phyloP scores from a whole-genome alignment of 2,329 filamentous ascomycete species.

The Pseudogymnoascus sp. region DNA sequence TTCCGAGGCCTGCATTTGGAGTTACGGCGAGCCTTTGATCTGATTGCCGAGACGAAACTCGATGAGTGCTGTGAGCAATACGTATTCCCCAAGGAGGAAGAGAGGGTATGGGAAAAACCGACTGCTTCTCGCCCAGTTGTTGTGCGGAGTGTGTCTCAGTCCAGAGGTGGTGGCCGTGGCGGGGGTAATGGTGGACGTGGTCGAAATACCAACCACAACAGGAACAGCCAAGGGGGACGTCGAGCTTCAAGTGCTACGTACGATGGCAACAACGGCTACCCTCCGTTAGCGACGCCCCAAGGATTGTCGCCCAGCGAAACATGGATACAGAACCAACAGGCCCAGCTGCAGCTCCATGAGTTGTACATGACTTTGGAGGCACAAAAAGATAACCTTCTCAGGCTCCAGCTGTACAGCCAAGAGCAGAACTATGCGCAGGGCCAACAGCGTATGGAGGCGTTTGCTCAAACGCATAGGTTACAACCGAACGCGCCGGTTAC shows the following conservation, averaged over 20 bases:
- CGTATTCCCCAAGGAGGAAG: slow-evolving; percentile 76
- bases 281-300: slow-evolving; percentile 16
- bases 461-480: slow-evolving; percentile 35
- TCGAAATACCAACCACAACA: slow-evolving; percentile 22
- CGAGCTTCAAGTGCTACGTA: slow-evolving; percentile 28
- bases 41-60: slow-evolving; percentile 71
- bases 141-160: slow-evolving; percentile 52
- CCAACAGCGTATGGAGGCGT: slow-evolving; percentile 34
- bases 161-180: slow-evolving; percentile 33
- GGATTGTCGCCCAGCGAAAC: slow-evolving; percentile 25
- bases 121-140: slow-evolving; percentile 46
- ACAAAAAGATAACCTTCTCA: slow-evolving; percentile 37
- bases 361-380: slow-evolving; percentile 33
- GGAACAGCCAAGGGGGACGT: slow-evolving; percentile 20
- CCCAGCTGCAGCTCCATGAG: slow-evolving; percentile 29
- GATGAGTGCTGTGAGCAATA: slow-evolving; percentile 81
- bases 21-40: slow-evolving; percentile 77
- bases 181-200: slow-evolving; percentile 20
- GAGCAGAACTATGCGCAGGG: slow-evolving; percentile 39
- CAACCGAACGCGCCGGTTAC: slow-evolving; percentile 27
- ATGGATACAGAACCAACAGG: slow-evolving; percentile 27
- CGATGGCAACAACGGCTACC: slow-evolving; percentile 22
- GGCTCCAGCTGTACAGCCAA: slow-evolving; percentile 42
- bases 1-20: slow-evolving; percentile 88
- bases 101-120: slow-evolving; percentile 50